A percentile compares a stretch with the other conserved stretches of the same genome.
phyloP scores from a whole-genome alignment of 2,329 filamentous ascomycete species.

The Sodiomyces alkalinus region DNA sequence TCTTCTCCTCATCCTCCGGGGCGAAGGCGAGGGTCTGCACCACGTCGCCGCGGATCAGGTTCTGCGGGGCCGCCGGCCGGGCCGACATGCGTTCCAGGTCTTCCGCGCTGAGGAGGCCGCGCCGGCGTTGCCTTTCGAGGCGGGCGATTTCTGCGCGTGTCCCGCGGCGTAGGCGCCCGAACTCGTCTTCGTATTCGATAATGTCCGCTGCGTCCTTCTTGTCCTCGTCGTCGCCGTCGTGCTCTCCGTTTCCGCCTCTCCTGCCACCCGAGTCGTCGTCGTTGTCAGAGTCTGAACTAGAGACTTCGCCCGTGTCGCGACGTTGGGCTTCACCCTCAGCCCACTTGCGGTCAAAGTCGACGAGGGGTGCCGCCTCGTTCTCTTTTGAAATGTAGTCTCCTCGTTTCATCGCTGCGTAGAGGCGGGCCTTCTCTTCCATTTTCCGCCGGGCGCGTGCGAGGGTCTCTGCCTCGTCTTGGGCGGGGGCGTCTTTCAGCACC shows the following conservation, averaged over 20 bases:
- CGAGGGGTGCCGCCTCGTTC: conserved; percentile 49
- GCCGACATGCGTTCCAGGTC: conserved; percentile 57
- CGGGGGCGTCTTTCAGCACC: conserved; percentile 33
- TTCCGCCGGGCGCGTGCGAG: conserved; percentile 58
- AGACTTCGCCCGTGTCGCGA: conserved; percentile 30
- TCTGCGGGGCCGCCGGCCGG: conserved; percentile 47
- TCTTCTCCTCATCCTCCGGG: conserved; percentile 54
- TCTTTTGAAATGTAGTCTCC: conserved; percentile 65
- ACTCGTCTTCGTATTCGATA: conserved; percentile 86
- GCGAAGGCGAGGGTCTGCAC: conserved; percentile 76
- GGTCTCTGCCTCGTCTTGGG: conserved; percentile 50
- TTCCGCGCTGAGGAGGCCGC: conserved; percentile 36
- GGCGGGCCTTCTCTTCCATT: conserved; percentile 78
- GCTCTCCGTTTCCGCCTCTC: no score
- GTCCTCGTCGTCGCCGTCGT: conserved; percentile 16
- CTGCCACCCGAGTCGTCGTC: no score
- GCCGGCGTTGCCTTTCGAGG: conserved; percentile 39
- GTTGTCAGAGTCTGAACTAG: conserved; percentile 20
- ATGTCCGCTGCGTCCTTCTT: conserved; percentile 38
- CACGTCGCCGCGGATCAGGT: conserved; percentile 71
- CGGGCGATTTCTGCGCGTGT: conserved; percentile 54
- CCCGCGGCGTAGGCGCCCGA: conserved; percentile 64
- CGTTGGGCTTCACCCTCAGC: conserved; percentile 48
- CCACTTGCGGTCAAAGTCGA: conserved; percentile 97
- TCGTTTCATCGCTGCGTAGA: conserved; percentile 81